Conservation (phyloP, 257 asterid species). For the Gentiana macrophylla region DNA sequence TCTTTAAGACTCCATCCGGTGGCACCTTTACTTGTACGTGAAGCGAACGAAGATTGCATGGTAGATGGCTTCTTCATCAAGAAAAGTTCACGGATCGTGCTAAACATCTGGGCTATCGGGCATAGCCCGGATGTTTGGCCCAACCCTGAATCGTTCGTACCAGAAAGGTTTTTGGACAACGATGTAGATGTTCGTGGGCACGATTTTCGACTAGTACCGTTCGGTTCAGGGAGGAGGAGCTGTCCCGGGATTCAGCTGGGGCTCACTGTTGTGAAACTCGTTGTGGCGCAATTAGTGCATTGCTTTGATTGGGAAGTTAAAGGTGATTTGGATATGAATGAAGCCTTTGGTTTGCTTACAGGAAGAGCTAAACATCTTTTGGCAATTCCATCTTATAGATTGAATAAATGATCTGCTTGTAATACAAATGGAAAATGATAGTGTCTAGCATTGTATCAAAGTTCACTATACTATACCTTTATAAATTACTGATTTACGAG, state of each 20-base stretch:
- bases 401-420: not conserved
- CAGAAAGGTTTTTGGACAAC: constrained; percentile 15
- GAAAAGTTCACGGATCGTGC: constrained; percentile 6
- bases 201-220: constrained; percentile 19
- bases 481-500: too few relatives aligned
- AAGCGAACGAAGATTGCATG: constrained; percentile 15
- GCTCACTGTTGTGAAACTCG: constrained; percentile 11
- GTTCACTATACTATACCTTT: too few relatives aligned
- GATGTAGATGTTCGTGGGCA: constrained; percentile 15
- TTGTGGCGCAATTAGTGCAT: constrained; percentile 21
- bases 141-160: constrained; percentile 18
- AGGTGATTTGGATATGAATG: constrained; percentile 21
- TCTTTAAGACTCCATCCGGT: constrained; percentile 22
- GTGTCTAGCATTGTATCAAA: too few relatives aligned
- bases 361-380: constrained; percentile 13
- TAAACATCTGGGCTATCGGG: constrained; percentile 16
- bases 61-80: constrained; percentile 13
- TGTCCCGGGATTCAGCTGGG: constrained; percentile 21
- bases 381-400: constrained; percentile 9
- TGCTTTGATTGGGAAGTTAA: constrained; percentile 22
- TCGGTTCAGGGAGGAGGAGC: constrained; percentile 21
- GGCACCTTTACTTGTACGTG: constrained; percentile 16
- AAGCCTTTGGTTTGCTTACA: constrained; percentile 17
- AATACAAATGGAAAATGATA: too few relatives aligned
- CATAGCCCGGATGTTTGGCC: constrained; percentile 19